phyloP scores from a whole-genome alignment of 2,329 filamentous ascomycete genomes.

The Decorospora gaudefroyi region DNA sequence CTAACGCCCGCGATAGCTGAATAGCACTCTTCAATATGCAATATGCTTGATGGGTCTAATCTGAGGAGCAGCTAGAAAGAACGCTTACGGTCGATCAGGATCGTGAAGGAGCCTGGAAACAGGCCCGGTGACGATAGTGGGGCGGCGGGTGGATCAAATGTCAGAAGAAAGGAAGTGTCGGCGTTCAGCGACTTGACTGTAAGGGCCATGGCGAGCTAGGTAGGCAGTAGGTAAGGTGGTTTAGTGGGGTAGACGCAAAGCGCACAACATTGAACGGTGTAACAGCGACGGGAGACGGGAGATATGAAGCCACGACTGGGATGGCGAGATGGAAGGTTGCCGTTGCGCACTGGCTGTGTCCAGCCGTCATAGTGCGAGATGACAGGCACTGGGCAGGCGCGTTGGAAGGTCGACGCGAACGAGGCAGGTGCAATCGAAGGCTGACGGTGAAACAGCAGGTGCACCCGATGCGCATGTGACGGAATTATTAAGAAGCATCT shows the following conservation, averaged over 20 bases:
- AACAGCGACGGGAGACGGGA: conserved; percentile 4
- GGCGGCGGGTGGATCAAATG: conserved; percentile 61
- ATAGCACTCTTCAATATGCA: too few relatives aligned
- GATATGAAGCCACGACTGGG: conserved; percentile 1
- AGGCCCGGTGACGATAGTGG: conserved; percentile 45
- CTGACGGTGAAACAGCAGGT: conserved; percentile 4
- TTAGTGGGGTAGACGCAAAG: conserved; percentile 2
- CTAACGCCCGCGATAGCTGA: too few relatives aligned
- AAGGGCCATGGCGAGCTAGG: conserved; percentile 59
- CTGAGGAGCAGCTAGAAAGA: too few relatives aligned
- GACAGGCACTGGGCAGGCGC: conserved; percentile 7
- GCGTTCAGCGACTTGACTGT: conserved; percentile 67
- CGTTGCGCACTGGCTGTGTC: conserved; percentile 5
- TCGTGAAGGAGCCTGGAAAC: conserved; percentile 61
- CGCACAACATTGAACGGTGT: conserved; percentile 6
- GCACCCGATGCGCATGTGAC: conserved; percentile 13
- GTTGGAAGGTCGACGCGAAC: conserved; percentile 15
- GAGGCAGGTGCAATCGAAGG: conserved; percentile 14
- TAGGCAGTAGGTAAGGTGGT: conserved; percentile 3
- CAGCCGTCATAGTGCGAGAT: conserved; percentile 18
- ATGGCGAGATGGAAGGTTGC: too few relatives aligned
- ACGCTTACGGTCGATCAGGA: conserved; percentile 67
- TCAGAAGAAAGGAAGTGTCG: conserved; percentile 68
- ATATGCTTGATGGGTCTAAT: too few relatives aligned
- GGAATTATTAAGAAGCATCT: conserved; percentile 1